phyloP scores from a whole-genome alignment of 2,329 filamentous ascomycete species.

The Alternaria rosae region DNA sequence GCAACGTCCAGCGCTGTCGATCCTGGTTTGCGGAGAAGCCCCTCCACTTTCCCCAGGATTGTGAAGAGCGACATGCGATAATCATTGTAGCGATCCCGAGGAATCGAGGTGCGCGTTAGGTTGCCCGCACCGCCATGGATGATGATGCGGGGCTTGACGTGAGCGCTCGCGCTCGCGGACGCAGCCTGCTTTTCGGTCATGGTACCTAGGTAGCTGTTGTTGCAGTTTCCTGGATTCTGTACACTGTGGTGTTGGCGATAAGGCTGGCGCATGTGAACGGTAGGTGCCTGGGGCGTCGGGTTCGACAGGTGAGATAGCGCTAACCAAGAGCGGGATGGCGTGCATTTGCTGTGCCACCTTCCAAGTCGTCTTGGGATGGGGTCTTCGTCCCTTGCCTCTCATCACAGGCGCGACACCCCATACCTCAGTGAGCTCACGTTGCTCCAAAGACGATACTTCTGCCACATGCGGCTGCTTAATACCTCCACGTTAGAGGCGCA shows the following conservation, averaged over 20 bases:
- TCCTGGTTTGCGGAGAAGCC: slow-evolving; percentile 35
- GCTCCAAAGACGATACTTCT: background rate
- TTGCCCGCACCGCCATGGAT: slow-evolving; percentile 59
- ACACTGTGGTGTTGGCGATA: no score
- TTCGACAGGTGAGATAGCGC: background rate
- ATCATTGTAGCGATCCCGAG: slow-evolving; percentile 43
- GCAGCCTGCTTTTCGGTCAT: background rate
- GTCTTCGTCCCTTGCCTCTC: background rate
- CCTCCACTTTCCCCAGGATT: slow-evolving; percentile 42
- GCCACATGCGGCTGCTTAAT: background rate
- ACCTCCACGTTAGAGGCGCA: background rate
- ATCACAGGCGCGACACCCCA: background rate
- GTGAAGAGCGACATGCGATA: slow-evolving; percentile 50
- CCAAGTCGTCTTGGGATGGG: background rate
- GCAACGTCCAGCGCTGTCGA: slow-evolving; percentile 75
- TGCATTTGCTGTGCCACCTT: background rate
- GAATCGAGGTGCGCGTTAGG: slow-evolving; percentile 52
- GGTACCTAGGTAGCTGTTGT: background rate
- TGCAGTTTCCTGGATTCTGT: background rate
- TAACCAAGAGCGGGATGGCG: background rate
- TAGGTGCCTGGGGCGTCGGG: background rate
- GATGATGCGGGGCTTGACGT: slow-evolving; percentile 54
- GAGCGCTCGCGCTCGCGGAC: background rate
- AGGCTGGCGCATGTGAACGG: background rate
- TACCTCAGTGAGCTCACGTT: background rate